Percentiles rank a stretch among this genome's conserved stretches.
Evolutionary conservation across 2,329 filamentous ascomycete genomes (phyloP).

Genomic region (Rhynchosporium secalis): DNA sequence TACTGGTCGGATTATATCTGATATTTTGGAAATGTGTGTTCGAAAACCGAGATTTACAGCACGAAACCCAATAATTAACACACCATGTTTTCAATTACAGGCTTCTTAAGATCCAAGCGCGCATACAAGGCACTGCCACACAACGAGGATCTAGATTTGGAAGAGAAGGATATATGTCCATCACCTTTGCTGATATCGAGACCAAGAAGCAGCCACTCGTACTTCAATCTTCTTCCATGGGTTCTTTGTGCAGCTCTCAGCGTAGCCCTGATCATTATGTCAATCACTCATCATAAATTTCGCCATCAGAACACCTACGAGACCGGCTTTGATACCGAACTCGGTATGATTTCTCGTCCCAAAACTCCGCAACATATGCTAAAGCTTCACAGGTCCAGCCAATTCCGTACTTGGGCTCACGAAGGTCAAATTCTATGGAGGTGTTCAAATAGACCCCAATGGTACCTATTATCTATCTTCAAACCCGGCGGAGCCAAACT

Average conservation of each 20-base stretch:
- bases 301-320: constrained; percentile 10
- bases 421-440: constrained; percentile 16
- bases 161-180: constrained; percentile 7
- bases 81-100: constrained; percentile 8
- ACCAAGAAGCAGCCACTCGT: neutral
- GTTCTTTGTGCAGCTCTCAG: constrained; percentile 1
- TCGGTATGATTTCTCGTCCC: constrained; percentile 1
- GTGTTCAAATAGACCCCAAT: constrained; percentile 12
- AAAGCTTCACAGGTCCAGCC: constrained; percentile 1
- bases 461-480: constrained; percentile 9
- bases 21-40: neutral
- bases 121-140: neutral
- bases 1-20: neutral
- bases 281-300: neutral
- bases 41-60: neutral
- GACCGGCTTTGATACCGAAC: constrained; percentile 10
- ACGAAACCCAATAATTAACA: neutral
- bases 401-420: constrained; percentile 11
- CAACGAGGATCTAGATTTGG: constrained; percentile 8
- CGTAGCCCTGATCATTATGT: constrained; percentile 1
- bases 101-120: neutral
- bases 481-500: constrained; percentile 13
- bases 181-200: constrained; percentile 4
- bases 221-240: constrained; percentile 9
- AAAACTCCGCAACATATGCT: neutral